Base-by-base conservation (phyloP, 345 rosid genomes). In the Citrus cavaleriei region DNA sequence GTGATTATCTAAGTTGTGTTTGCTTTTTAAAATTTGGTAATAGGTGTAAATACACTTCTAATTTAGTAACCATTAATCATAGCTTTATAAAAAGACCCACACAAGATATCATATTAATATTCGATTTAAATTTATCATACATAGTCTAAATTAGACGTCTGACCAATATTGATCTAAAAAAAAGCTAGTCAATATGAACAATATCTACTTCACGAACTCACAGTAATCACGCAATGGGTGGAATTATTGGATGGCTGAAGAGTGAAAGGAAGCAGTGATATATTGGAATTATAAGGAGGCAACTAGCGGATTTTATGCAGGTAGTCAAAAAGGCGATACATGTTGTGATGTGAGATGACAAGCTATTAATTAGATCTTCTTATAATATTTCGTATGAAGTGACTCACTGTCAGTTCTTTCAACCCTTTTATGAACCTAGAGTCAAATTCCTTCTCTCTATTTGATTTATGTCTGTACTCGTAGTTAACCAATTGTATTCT, bases 341-440 rank as follows among this genome's bases (percentile, higher is more conserved):
- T 78, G 82, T 73, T 62, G 34, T 76, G 75, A 42, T 27, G 19
- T 83, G 79, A 61, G 40, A 19, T 62, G 62, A 18, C 58, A 54
- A 54, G 58, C 58, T 54, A 54, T 18, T 13, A 12, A 19, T 54
- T 54, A 54, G 58, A 16, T 54, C 66, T 64, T n/a, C 61, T 73
- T 58, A 16, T 18, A 5, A 12, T 28, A 80, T 67, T 77, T 57
- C 64, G 78, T 57, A 46, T 82, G 93, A 88, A 78, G 83, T 84
- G 91, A 90, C 86, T 88, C 70, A 83, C 91, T 85, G 82, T 89
- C 90, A 85, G 90, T 86, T 86, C 83, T 55, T 73, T 79, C 82
- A 71, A 16, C 32, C 57, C 18, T 14, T 75, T 75, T 68, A 76
- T 81, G 77, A 79, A 55, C 72, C 61, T 32, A 63, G 35, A 79